Base-by-base conservation (phyloP, 1,284 basidiomycete genomes). In the Austropuccinia psidii region DNA sequence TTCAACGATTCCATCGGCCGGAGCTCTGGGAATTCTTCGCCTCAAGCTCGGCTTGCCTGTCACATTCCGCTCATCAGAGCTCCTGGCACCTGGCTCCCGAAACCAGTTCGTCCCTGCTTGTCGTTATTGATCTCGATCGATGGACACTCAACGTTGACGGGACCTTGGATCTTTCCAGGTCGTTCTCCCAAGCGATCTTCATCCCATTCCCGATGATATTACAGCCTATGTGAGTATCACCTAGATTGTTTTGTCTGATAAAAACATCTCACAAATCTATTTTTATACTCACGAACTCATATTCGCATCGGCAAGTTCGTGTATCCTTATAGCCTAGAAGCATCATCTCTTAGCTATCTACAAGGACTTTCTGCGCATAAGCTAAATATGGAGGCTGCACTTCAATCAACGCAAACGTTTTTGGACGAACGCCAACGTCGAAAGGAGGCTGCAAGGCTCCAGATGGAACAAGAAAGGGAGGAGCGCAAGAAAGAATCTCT, bases 61-160 rank as follows among this genome's bases (percentile, higher is more conserved):
- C 47, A 72, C 29, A 64, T 73, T n/a, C 70, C 70, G 1, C 39
- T 73, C 41, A 73, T 73, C 60, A 55, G 58, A 47, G 70, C 70
- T 19, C 70, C 70, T 39, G 70, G 70, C 27, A 73, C 70, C n/a
- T 73, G 70, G 70, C 43, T 73, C 9, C 70, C 70, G 9, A 73
- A 73, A 73, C 70, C 70, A 45, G 70, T 73, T 19, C 27, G 70
- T 35, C 37, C 19, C 29, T 21, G 17, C 21, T 33, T 29, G 6
- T 55, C 37, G 35, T 39, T 57, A 17, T 57, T 67, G 7, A 8
- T 33, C n/a, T 50, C 50, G 15, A 7, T 6, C 19, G 6, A n/a
- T n/a, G n/a, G n/a, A n/a, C n/a, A 60, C 19, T 35, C 60, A 24
- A 70, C n/a, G 17, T 41, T 13, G n/a, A 27, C 52, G 24, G 19